Percentiles rank a stretch among this genome's conserved stretches.
These are phyloP conservation scores for Sporothrix phasma DNA, from an alignment of 2,329 filamentous ascomycete genomes.

Conservation along the genomic window DNA sequence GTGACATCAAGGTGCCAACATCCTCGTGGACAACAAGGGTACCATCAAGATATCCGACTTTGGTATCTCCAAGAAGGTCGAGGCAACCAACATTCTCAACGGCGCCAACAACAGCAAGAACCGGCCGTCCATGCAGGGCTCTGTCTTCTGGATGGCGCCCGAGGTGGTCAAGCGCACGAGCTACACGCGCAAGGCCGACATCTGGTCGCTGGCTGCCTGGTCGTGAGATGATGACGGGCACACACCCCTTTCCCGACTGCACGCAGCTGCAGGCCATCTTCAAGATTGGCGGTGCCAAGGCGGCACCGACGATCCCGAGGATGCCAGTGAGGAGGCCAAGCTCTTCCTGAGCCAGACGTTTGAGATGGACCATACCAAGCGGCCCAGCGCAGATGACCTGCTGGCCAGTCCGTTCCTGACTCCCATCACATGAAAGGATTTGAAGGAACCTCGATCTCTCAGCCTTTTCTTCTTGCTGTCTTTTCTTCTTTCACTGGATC, in stretches of 20 bases:
- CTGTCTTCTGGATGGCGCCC: conserved; percentile 99
- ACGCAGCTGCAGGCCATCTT: conserved; percentile 97
- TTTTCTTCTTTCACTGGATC: background rate
- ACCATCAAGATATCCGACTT: conserved; percentile 99
- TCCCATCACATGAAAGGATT: conserved; percentile 44
- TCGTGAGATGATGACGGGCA: conserved; percentile 99
- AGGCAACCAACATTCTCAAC: conserved; percentile 74
- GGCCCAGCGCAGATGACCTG: conserved; percentile 85
- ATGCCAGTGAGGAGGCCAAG: conserved; percentile 73
- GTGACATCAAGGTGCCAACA: conserved; percentile 98
- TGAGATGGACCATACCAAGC: conserved; percentile 86
- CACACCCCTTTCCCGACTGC: conserved; percentile 92
- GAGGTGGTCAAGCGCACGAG: conserved; percentile 97
- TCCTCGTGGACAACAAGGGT: conserved; percentile 97
- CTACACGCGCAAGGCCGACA: conserved; percentile 96
- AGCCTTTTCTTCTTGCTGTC: background rate
- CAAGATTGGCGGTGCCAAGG: conserved; percentile 86
- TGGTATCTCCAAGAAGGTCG: conserved; percentile 94
- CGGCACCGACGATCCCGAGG: conserved; percentile 77
- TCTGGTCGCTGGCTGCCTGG: conserved; percentile 91
- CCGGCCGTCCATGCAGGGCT: conserved; percentile 79
- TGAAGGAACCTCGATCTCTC: background rate
- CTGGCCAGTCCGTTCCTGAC: conserved; percentile 74
- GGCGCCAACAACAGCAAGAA: conserved; percentile 58
- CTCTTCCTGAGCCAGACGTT: conserved; percentile 83